Evolutionary conservation across 2,329 filamentous ascomycete species (phyloP).

Genomic region (Pyrenochaeta sp.): DNA sequence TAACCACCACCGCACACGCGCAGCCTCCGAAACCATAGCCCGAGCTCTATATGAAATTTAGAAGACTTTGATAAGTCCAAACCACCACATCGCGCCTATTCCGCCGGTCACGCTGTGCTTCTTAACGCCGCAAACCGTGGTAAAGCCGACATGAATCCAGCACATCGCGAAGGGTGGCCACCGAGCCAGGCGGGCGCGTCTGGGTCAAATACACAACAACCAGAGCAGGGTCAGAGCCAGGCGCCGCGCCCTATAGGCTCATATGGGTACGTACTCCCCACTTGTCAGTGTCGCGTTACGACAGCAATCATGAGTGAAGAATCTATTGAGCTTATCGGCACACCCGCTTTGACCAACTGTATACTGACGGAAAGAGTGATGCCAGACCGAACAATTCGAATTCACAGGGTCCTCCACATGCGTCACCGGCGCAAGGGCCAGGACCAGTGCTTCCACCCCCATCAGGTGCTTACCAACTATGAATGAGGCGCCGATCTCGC

Average conservation of each 20-base stretch:
- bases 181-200: constrained; percentile 57
- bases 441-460: constrained; percentile 52
- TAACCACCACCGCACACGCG: constrained; percentile 21
- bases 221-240: constrained; percentile 46
- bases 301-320: constrained; percentile 27
- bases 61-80: constrained; percentile 11
- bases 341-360: constrained; percentile 17
- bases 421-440: constrained; percentile 46
- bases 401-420: constrained; percentile 44
- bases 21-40: constrained; percentile 10
- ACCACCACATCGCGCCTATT: constrained; percentile 25
- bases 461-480: constrained; percentile 42
- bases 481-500: constrained; percentile 13
- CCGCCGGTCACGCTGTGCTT: constrained; percentile 17
- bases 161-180: constrained; percentile 53
- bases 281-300: constrained; percentile 6
- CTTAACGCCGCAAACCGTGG: constrained; percentile 39
- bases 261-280: constrained; percentile 44
- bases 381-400: constrained; percentile 43
- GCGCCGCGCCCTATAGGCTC: constrained; percentile 44
- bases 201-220: constrained; percentile 54
- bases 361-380: constrained; percentile 27
- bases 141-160: constrained; percentile 52
- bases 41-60: constrained; percentile 35
- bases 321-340: constrained; percentile 18